phyloP scores from a whole-genome alignment of 257 asterid genomes.

The Solanum bulbocastanum region DNA sequence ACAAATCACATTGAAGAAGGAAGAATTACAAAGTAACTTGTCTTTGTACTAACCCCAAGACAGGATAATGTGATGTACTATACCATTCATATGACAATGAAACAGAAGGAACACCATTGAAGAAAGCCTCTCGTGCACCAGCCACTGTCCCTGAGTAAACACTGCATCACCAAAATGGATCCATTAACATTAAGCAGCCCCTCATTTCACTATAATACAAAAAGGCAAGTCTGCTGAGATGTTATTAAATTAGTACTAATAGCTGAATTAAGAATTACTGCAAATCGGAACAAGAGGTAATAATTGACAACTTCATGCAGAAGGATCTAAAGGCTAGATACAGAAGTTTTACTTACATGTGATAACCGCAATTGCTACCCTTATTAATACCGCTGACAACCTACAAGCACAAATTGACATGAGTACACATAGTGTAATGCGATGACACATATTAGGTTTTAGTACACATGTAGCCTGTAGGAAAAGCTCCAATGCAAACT shows the following conservation, averaged over 20 bases:
- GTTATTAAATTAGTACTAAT: neutral
- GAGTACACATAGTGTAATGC: neutral
- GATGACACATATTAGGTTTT: neutral
- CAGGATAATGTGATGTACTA: neutral
- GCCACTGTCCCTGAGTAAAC: slow-evolving; percentile 90
- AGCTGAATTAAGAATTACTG: neutral
- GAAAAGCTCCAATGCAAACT: neutral
- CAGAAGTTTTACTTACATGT: slow-evolving; percentile 39
- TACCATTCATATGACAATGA: slow-evolving; percentile 90
- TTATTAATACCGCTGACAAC: slow-evolving; percentile 84
- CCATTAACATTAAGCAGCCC: neutral
- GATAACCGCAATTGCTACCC: slow-evolving; percentile 90
- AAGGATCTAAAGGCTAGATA: neutral
- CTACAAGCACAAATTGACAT: slow-evolving; percentile 32
- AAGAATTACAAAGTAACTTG: neutral
- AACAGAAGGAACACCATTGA: slow-evolving; percentile 61
- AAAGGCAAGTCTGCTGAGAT: neutral
- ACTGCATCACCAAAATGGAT: slow-evolving; percentile 33
- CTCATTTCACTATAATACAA: neutral
- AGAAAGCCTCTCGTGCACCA: slow-evolving; percentile 93
- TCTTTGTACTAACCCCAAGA: neutral
- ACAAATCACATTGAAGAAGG: neutral
- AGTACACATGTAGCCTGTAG: neutral
- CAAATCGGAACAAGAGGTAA: neutral
- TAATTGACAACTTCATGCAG: neutral